Base-by-base conservation (phyloP, 75 land plant species). In the Cunninghamia lanceolata region DNA sequence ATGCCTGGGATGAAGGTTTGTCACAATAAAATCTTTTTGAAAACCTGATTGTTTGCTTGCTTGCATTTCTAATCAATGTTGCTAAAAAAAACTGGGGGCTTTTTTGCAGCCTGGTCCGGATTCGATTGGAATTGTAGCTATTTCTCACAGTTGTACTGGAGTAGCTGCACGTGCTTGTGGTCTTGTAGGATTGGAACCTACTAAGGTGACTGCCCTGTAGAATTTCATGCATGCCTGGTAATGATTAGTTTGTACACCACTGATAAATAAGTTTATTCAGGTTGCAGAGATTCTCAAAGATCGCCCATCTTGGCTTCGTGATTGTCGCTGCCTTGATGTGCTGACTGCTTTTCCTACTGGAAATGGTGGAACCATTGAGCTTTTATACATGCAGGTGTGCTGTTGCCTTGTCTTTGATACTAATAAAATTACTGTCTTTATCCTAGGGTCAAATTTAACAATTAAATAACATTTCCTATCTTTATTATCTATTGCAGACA, bases 1-100 rank as follows among this genome's bases (percentile, higher is more conserved):
- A 94, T 97, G 97, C 99, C 97, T 93, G 99, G 99, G 92, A 97
- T 97, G 99, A 97, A 97, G 97, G 99, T 96, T 86, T 36, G 38
- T 34, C 4, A 83, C 19, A 4, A 32, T 8, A 43, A 46, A 8
- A 8, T 79, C 42, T 81, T 9, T 84, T 30, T 40, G 15, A 85
- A 80, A 84, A 47, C 13, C 32, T 42, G 36, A 32, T 83, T 35
- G 2, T 75, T 30, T 52, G 45, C 88, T 84, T 42, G 14, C 9
- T 42, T 46, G 36, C 3, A 47, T 42, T 66, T 13, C 1, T 53
- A 15, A 85, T 70, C 32, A 15, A 46, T 47, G 50, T 38, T 77
- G 86, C 17, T 83, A 54, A 52, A 21, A n/a, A 83, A 15, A 17
- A 15, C 36, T 83, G 56, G 36, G 53, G 10, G 28, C 3, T 3